Conservation (phyloP, 768 basidiomycete genomes). For the Pleurotus tuoliensis region DNA sequence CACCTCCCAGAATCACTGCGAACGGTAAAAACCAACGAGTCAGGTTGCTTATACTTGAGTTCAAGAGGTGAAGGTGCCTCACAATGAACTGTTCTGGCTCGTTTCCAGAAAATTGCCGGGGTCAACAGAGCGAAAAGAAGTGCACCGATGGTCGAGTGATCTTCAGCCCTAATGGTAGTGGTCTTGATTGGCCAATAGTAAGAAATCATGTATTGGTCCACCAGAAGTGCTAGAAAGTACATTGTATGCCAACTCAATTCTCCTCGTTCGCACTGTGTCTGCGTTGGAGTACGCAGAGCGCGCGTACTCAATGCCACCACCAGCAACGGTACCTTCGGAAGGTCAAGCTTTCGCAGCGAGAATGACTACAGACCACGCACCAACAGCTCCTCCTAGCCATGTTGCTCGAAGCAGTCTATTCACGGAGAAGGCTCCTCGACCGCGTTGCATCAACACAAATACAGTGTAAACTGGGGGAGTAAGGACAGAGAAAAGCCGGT, state of each 20-base stretch:
- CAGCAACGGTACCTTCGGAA: constrained; percentile 40
- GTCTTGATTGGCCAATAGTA: constrained; percentile 32
- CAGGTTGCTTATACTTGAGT: background rate
- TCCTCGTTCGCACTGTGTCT: constrained; percentile 42
- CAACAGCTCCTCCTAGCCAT: constrained; percentile 65
- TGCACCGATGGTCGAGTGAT: constrained; percentile 73
- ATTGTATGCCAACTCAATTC: constrained; percentile 54
- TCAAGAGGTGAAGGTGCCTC: constrained; percentile 14
- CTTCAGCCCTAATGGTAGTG: constrained; percentile 57
- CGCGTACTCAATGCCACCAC: constrained; percentile 58
- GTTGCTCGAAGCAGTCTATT: constrained; percentile 68
- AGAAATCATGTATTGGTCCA: background rate
- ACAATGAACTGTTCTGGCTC: constrained; percentile 61
- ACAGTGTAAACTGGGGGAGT: constrained; percentile 58
- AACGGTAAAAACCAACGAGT: background rate
- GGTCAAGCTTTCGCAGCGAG: background rate
- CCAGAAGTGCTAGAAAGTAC: constrained; percentile 29
- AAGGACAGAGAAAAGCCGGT: constrained; percentile 61
- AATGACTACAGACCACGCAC: constrained; percentile 27
- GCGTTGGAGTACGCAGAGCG: constrained; percentile 53
- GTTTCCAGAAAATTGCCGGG: constrained; percentile 73
- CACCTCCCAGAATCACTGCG: constrained; percentile 68
- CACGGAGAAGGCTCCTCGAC: constrained; percentile 49
- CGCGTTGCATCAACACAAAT: constrained; percentile 49
- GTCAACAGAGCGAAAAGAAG: constrained; percentile 59